phyloP scores from a whole-genome alignment of 495 filamentous ascomycete genomes.

The Talaromyces ruber region DNA sequence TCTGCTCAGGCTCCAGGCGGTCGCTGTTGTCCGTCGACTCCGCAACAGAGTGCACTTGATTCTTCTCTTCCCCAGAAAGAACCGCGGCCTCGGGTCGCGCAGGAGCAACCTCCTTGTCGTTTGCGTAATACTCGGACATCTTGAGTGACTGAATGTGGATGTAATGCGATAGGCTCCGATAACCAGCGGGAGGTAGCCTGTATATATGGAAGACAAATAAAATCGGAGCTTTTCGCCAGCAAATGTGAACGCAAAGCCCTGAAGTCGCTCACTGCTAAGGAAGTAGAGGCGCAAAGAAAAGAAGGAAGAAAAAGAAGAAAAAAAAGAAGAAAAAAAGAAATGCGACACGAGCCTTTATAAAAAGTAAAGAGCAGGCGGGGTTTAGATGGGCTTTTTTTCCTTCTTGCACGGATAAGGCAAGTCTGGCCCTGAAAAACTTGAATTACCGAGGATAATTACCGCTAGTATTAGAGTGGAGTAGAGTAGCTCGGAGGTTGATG shows the following conservation, averaged over 20 bases:
- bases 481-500: background rate
- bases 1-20: background rate
- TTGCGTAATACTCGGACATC: background rate
- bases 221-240: conserved; percentile 3
- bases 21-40: background rate
- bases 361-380: background rate
- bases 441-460: background rate
- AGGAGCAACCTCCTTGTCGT: background rate
- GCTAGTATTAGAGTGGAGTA: background rate
- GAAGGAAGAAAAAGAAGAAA: background rate
- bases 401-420: background rate
- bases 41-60: background rate
- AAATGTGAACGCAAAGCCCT: conserved; percentile 8
- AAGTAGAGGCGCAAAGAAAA: conserved; percentile 1
- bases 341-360: background rate
- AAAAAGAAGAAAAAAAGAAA: background rate
- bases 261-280: conserved; percentile 8
- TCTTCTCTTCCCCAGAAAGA: background rate
- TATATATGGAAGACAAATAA: background rate
- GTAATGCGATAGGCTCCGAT: background rate
- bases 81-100: background rate
- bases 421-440: background rate
- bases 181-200: background rate
- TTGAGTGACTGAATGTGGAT: background rate
- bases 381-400: background rate